Conservation (phyloP, 2,329 filamentous ascomycete genomes). For the Trichoderma polysporum region DNA sequence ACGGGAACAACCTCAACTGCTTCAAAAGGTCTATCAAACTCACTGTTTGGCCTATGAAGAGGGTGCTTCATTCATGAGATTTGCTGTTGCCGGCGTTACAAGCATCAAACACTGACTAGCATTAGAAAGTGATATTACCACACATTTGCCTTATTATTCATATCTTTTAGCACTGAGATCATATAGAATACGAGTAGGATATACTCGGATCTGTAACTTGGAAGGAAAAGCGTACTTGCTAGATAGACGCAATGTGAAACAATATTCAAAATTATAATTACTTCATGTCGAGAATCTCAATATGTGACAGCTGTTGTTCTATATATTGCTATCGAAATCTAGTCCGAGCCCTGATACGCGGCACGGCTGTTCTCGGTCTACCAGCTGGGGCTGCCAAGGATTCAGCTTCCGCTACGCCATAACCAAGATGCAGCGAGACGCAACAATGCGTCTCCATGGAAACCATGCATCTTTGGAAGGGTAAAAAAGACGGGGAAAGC, state of each 20-base stretch:
- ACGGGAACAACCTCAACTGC: constrained; percentile 1
- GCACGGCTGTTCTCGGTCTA: not conserved
- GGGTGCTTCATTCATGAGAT: not conserved
- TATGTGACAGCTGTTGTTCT: too few relatives aligned
- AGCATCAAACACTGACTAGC: not conserved
- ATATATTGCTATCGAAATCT: too few relatives aligned
- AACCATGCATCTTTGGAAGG: not conserved
- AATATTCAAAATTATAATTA: not conserved
- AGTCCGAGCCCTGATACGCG: not conserved
- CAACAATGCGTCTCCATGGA: not conserved
- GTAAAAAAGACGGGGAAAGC: not conserved
- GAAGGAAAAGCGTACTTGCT: not conserved
- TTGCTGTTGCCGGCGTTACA: not conserved
- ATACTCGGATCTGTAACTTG: not conserved
- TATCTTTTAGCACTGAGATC: not conserved
- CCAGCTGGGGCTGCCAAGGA: not conserved
- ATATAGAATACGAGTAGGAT: not conserved
- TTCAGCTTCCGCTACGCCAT: not conserved
- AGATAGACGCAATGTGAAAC: not conserved
- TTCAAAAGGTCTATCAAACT: constrained; percentile 4
- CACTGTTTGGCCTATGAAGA: constrained; percentile 21
- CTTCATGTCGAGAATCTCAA: not conserved
- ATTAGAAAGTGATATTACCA: not conserved
- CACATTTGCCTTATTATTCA: not conserved
- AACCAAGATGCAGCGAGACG: not conserved